Conservation (phyloP, 495 filamentous ascomycete species). For the Lindgomyces ingoldianus region DNA sequence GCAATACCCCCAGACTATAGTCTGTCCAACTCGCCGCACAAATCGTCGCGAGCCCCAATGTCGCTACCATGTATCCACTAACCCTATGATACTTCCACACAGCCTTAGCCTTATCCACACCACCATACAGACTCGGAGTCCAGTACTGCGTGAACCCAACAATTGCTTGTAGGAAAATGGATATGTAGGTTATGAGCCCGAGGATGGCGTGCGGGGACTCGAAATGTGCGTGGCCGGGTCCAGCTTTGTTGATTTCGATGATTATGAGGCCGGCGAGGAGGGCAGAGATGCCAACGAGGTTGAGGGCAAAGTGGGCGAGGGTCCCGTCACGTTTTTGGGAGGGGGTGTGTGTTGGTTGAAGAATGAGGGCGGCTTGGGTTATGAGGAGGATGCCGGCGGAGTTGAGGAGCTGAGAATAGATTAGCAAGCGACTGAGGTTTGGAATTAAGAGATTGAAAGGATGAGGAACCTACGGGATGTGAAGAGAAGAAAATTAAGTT, state of each 20-base stretch:
- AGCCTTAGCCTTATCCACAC: conserved; percentile 73
- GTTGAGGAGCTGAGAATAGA: conserved; percentile 64
- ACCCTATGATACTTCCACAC: conserved; percentile 87
- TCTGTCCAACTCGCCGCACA: conserved; percentile 72
- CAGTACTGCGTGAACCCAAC: conserved; percentile 81
- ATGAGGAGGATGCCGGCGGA: conserved; percentile 70
- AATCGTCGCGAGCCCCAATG: conserved; percentile 71
- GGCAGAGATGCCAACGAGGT: conserved; percentile 60
- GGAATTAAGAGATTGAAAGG: background rate
- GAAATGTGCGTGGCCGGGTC: conserved; percentile 64
- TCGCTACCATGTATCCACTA: conserved; percentile 72
- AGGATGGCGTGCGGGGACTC: conserved; percentile 76
- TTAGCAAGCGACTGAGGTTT: conserved; percentile 9
- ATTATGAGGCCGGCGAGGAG: conserved; percentile 69
- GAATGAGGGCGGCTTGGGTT: conserved; percentile 76
- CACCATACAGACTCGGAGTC: conserved; percentile 68
- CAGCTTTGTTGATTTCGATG: conserved; percentile 81
- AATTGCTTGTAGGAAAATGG: conserved; percentile 69
- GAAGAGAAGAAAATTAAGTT: conserved; percentile 73
- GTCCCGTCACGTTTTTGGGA: conserved; percentile 72
- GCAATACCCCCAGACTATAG: conserved; percentile 61
- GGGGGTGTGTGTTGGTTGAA: conserved; percentile 82
- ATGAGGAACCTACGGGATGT: conserved; percentile 66
- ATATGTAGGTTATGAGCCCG: conserved; percentile 72
- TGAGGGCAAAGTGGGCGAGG: conserved; percentile 65